A percentile compares a stretch with the other conserved stretches of the same genome.
Evolutionary conservation across 768 basidiomycete genomes (phyloP).

Genomic region (Lactarius hengduanensis): DNA sequence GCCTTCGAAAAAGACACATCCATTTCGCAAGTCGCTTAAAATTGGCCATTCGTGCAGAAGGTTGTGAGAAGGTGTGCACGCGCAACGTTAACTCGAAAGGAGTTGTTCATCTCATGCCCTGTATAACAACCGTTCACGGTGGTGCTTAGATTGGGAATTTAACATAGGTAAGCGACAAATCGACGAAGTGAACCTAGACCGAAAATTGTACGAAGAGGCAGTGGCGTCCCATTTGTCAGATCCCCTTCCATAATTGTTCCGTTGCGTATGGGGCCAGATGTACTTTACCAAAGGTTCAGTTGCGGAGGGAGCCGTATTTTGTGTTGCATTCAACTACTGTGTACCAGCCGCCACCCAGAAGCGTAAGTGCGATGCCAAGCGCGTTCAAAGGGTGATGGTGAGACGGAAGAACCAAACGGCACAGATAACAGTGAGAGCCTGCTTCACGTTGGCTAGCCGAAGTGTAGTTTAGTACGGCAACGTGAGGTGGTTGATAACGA

Average conservation of each 20-base stretch:
- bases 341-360: conserved; percentile 84
- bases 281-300: background rate
- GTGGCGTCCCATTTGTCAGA: background rate
- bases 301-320: conserved; percentile 22
- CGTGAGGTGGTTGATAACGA: background rate
- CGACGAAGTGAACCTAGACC: background rate
- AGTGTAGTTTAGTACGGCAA: conserved; percentile 7
- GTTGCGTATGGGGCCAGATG: background rate
- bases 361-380: conserved; percentile 79
- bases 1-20: conserved; percentile 26
- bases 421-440: conserved; percentile 84
- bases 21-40: conserved; percentile 9
- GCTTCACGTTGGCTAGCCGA: conserved; percentile 79
- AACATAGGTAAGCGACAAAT: conserved; percentile 12
- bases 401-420: conserved; percentile 85
- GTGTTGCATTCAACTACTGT: conserved; percentile 55
- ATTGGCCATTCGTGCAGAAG: background rate
- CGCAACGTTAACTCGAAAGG: background rate
- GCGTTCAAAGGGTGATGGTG: conserved; percentile 76
- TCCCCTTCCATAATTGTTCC: background rate
- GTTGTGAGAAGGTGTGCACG: background rate
- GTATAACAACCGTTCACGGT: background rate
- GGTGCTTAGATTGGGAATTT: background rate
- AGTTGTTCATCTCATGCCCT: background rate
- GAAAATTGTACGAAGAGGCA: background rate